Conservation (phyloP, 108 stramenopile genomes). For the Aureococcus anophagefferens region DNA sequence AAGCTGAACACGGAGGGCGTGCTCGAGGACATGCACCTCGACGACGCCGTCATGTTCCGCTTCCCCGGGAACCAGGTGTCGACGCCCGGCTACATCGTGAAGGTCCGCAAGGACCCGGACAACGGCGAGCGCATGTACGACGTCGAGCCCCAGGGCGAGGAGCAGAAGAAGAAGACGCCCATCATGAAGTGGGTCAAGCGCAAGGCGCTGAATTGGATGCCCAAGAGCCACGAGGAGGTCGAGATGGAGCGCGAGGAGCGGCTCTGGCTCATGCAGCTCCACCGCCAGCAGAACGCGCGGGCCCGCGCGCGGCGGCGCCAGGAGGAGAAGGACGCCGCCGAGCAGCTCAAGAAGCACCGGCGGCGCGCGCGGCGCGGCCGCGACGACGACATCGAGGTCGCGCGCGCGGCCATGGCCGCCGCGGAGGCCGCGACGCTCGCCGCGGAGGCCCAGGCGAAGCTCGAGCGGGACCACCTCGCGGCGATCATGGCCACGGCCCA, state of each 20-base stretch:
- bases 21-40: constrained; percentile 2
- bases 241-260: background rate
- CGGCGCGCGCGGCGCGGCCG: background rate
- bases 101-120: constrained; percentile 6
- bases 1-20: background rate
- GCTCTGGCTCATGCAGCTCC: constrained; percentile 3
- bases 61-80: background rate
- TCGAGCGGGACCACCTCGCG: background rate
- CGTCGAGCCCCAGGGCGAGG: background rate
- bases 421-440: background rate
- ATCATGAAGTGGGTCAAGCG: background rate
- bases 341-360: background rate
- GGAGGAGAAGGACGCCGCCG: background rate
- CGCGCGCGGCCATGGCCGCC: background rate
- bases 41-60: constrained; percentile 8
- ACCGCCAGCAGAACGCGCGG: background rate
- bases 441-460: constrained; percentile 1
- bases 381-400: background rate
- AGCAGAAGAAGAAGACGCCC: background rate
- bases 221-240: constrained; percentile 3
- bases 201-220: background rate
- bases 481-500: background rate
- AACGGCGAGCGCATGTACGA: constrained; percentile 14
- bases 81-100: background rate
- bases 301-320: background rate